phyloP scores from a whole-genome alignment of 139 green algal genomes.

The Asterochloris sp. region DNA sequence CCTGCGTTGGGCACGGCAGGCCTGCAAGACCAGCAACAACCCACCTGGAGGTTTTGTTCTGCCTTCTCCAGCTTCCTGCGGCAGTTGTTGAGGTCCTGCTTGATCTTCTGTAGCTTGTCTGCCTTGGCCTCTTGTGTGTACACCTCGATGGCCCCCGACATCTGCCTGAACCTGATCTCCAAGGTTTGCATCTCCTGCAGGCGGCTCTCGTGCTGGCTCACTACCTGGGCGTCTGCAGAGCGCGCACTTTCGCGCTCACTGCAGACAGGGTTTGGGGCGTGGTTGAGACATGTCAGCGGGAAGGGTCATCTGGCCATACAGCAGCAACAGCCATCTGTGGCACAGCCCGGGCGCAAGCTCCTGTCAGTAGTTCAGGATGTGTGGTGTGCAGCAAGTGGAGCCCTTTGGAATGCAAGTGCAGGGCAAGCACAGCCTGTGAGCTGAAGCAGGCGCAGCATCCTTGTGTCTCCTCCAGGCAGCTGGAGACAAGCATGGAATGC shows the following conservation, averaged over 20 bases:
- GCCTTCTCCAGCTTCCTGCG: slow-evolving; percentile 18
- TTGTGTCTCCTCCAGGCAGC: too few relatives aligned
- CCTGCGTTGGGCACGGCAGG: too few relatives aligned
- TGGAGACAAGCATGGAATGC: too few relatives aligned
- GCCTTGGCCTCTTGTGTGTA: slow-evolving; percentile 26
- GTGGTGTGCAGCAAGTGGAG: too few relatives aligned
- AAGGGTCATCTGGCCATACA: too few relatives aligned
- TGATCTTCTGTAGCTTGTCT: slow-evolving; percentile 19
- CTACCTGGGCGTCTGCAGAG: not conserved
- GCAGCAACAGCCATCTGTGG: too few relatives aligned
- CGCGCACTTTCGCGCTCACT: slow-evolving; percentile 36
- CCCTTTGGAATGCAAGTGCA: too few relatives aligned
- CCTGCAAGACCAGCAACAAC: too few relatives aligned
- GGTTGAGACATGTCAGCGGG: not conserved
- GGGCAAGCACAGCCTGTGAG: too few relatives aligned
- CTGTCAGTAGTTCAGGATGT: too few relatives aligned
- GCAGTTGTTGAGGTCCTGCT: slow-evolving; percentile 12
- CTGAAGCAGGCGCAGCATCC: too few relatives aligned
- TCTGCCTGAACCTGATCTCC: slow-evolving; percentile 27
- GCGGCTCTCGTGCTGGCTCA: slow-evolving; percentile 27
- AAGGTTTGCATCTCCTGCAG: slow-evolving; percentile 35
- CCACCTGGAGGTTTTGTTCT: slow-evolving; percentile 14
- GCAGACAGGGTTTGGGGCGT: not conserved
- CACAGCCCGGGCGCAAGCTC: too few relatives aligned
- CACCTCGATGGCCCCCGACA: slow-evolving; percentile 31